Percentiles rank a stretch among this genome's conserved stretches.
phyloP scores from a whole-genome alignment of 2,329 filamentous ascomycete genomes.

The Chrysosporium keratinophilum region DNA sequence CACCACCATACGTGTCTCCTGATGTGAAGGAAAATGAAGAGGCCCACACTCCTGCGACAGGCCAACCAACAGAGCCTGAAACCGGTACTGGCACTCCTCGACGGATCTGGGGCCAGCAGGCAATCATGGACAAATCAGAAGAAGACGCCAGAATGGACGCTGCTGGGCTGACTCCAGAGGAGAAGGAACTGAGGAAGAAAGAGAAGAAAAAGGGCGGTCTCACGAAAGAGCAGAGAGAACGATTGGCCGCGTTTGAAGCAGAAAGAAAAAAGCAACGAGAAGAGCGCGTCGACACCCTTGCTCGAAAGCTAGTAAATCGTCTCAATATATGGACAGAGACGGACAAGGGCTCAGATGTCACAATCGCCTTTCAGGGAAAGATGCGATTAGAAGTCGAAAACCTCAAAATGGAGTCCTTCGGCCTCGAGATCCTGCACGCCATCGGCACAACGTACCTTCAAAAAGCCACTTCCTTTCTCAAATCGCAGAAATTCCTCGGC shows the following conservation, averaged over 20 bases:
- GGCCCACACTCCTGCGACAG: neutral
- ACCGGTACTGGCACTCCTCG: conserved; percentile 42
- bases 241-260: conserved; percentile 75
- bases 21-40: conserved; percentile 16
- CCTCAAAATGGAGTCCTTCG: conserved; percentile 98
- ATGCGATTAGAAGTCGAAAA: conserved; percentile 92
- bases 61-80: conserved; percentile 17
- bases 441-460: conserved; percentile 83
- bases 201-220: conserved; percentile 71
- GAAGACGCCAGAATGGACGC: conserved; percentile 59
- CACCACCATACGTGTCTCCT: conserved; percentile 13
- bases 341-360: conserved; percentile 77
- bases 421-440: conserved; percentile 88
- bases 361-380: conserved; percentile 83
- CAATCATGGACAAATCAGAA: conserved; percentile 79
- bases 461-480: conserved; percentile 79
- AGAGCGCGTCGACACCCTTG: conserved; percentile 76
- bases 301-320: conserved; percentile 76
- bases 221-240: conserved; percentile 84
- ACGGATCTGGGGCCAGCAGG: conserved; percentile 61
- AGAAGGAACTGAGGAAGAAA: conserved; percentile 66
- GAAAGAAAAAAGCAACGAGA: conserved; percentile 76
- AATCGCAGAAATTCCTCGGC: conserved; percentile 92
- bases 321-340: conserved; percentile 96
- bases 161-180: conserved; percentile 57